Conservation (phyloP, 2,329 filamentous ascomycete genomes). For the Zelopaecilomyces penicillatus region DNA sequence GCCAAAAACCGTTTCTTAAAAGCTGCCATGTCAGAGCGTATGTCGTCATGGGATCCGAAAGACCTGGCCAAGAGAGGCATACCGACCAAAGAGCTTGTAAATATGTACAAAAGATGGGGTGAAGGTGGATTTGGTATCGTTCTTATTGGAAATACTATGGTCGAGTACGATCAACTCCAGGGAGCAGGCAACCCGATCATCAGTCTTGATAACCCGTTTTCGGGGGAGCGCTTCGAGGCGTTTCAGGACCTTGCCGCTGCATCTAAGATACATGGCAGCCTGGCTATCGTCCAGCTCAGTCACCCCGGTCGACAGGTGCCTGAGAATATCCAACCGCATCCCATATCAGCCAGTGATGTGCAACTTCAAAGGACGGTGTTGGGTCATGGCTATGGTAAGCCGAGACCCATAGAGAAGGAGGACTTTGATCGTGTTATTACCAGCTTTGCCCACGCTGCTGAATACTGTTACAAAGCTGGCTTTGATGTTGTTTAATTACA, state of each 20-base stretch:
- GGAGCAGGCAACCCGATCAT: not conserved
- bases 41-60: not conserved
- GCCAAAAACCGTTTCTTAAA: not conserved
- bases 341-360: constrained; percentile 32
- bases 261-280: not conserved
- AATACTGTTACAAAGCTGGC: constrained; percentile 53
- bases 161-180: not conserved
- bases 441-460: constrained; percentile 52
- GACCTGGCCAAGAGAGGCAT: not conserved
- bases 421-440: constrained; percentile 33
- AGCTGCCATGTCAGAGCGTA: not conserved
- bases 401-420: constrained; percentile 44
- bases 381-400: constrained; percentile 33
- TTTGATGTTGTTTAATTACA: constrained; percentile 46
- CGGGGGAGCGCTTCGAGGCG: not conserved
- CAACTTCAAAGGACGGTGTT: constrained; percentile 19
- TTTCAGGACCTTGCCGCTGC: not conserved
- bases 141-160: not conserved
- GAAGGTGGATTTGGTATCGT: not conserved
- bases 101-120: not conserved
- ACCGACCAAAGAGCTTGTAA: not conserved
- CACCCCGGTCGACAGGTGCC: constrained; percentile 42
- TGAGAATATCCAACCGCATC: constrained; percentile 17
- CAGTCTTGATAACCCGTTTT: not conserved
- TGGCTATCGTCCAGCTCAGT: not conserved